Evolutionary conservation across 805 yeast species (phyloP).

Genomic region (Yamadazyma kitorensis): DNA sequence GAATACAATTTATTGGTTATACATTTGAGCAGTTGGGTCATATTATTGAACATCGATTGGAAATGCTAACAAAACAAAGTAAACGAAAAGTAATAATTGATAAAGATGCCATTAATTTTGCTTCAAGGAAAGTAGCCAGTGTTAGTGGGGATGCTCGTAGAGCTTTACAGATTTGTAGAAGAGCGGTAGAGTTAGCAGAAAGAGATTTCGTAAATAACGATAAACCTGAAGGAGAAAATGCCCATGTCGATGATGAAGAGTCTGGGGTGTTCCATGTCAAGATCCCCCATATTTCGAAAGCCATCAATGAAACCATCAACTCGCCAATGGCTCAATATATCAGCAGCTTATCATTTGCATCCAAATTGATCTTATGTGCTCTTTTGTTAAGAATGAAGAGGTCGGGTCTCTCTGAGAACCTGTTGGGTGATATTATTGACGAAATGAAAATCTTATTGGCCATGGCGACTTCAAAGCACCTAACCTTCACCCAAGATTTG

Average conservation of each 20-base stretch:
- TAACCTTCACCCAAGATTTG: no score
- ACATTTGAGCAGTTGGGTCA: slow-evolving; percentile 71
- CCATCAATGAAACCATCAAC: slow-evolving; percentile 73
- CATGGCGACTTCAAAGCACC: slow-evolving; percentile 40
- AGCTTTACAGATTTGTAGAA: slow-evolving; percentile 79
- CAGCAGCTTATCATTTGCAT: slow-evolving; percentile 57
- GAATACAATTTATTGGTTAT: slow-evolving; percentile 88
- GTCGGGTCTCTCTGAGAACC: slow-evolving; percentile 66
- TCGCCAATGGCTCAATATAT: slow-evolving; percentile 69
- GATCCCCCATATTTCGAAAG: slow-evolving; percentile 72
- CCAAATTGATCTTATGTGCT: slow-evolving; percentile 72
- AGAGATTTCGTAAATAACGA: slow-evolving; percentile 41
- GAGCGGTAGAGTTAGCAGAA: slow-evolving; percentile 90
- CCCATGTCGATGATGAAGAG: slow-evolving; percentile 25
- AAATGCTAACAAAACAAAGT: slow-evolving; percentile 32
- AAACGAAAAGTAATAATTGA: slow-evolving; percentile 45
- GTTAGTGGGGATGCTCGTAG: slow-evolving; percentile 98
- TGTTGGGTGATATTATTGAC: slow-evolving; percentile 74
- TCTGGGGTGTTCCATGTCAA: slow-evolving; percentile 48
- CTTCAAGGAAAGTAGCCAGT: slow-evolving; percentile 90
- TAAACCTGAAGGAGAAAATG: slow-evolving; percentile 16
- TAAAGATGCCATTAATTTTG: slow-evolving; percentile 83
- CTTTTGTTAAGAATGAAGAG: slow-evolving; percentile 62
- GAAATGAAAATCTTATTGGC: slow-evolving; percentile 59
- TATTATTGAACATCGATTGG: slow-evolving; percentile 72